phyloP scores from a whole-genome alignment of 257 asterid species.

The Penstemon eatonii region DNA sequence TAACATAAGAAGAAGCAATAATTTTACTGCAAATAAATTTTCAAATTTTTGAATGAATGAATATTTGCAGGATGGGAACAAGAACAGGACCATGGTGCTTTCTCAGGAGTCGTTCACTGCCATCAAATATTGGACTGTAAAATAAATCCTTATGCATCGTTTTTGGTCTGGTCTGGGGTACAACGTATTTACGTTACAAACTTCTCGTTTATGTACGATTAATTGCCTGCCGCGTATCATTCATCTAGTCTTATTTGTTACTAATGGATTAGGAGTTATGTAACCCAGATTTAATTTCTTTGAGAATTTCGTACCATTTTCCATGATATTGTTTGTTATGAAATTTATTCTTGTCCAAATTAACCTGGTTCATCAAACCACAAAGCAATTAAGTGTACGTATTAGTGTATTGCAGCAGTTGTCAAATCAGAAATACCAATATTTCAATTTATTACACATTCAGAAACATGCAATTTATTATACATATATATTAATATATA shows the following conservation, averaged over 20 bases:
- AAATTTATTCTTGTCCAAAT: not conserved
- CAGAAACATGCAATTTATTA: too few species aligned
- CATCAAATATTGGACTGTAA: slow-evolving; percentile 20
- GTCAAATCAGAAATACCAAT: too few species aligned
- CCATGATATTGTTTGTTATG: not conserved
- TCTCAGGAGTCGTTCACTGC: slow-evolving; percentile 39
- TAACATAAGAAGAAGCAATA: not conserved
- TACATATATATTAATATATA: too few species aligned
- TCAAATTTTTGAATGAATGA: too few species aligned
- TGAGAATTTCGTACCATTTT: not conserved
- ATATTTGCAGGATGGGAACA: slow-evolving; percentile 70
- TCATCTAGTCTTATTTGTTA: too few species aligned
- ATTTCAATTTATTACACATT: too few species aligned
- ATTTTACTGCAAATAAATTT: not conserved
- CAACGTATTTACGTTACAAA: not conserved
- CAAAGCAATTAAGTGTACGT: too few species aligned
- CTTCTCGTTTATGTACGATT: not conserved
- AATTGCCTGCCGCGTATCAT: not conserved
- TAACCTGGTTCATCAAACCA: too few species aligned
- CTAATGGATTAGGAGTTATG: not conserved
- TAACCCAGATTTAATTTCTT: not conserved
- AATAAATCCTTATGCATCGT: not conserved
- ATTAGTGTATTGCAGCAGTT: too few species aligned
- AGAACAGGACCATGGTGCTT: slow-evolving; percentile 93
- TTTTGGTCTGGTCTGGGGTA: not conserved